Base-by-base conservation (phyloP, 176 grass and related monocot species). In the Bolboschoenus planiculmis region DNA sequence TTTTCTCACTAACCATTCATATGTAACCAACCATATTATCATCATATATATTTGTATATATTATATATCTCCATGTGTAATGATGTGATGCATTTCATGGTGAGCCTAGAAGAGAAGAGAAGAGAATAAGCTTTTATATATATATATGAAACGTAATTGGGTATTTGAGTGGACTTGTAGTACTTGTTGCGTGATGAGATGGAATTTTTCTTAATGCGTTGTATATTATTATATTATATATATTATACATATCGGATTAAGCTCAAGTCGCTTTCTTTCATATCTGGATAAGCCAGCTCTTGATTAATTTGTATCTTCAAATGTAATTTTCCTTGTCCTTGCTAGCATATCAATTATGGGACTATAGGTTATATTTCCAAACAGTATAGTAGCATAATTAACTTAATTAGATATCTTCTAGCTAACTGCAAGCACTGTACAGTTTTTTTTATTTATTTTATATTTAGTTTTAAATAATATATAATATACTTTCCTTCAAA, bases 221-320 rank as follows among this genome's bases (percentile, higher is more conserved):
- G 14, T n/a, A n/a, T n/a, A n/a, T n/a, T n/a, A n/a, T n/a, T n/a
- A 44, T 34, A 16, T 53, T 18, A 53, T 53, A 53, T 53, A 53
- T 16, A 53, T 11, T 53, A 16, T n/a, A n/a, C n/a, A n/a, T n/a
- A n/a, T 80, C 70, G 85, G 88, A 93, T 93, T 79, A 62, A 85
- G 84, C 61, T 91, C 86, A 88, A 43, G 88, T 93, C 91, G 39
- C 71, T 93, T 87, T 91, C 91, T 13, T 0, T 27, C 16, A n/a
- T 35, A 16, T 79, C 72, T 1, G 58, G 79, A 82, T 61, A 47
- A 65, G 60, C 6, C 29, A 39, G n/a, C 34, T 60, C 15, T 48
- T 74, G 70, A 48, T 73, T 73, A 73, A 73, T 48, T 77, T 77
- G 24, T 31, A 31, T 77, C 46, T 16, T 44, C 44, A 77, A 33